These are phyloP conservation scores for Kazachstania sp. DNA, from an alignment of 1,139 yeast genomes.

Conservation along the genomic window DNA sequence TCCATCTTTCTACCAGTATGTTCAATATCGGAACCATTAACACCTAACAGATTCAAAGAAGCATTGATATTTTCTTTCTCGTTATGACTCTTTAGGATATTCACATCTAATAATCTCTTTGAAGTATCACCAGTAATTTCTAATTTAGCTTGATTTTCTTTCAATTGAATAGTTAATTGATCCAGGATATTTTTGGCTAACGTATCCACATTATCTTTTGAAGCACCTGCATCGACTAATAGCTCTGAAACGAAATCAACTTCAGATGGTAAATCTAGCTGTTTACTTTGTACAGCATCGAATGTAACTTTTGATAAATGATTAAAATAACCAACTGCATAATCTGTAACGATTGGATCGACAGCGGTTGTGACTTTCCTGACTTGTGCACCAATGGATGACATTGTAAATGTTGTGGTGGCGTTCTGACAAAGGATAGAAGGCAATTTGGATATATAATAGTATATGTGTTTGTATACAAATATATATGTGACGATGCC, in stretches of 20 bases:
- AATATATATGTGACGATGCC: too few species aligned
- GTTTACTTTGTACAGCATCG: slow-evolving; percentile 74
- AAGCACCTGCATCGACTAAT: slow-evolving; percentile 75
- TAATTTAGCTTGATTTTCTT: slow-evolving; percentile 62
- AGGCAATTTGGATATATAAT: too few species aligned
- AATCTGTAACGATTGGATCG: slow-evolving; percentile 85
- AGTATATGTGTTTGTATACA: too few species aligned
- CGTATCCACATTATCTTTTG: slow-evolving; percentile 42
- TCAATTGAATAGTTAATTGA: slow-evolving; percentile 47
- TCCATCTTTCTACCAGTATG: slow-evolving; percentile 89
- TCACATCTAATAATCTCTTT: slow-evolving; percentile 66
- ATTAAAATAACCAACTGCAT: slow-evolving; percentile 81
- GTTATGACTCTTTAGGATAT: slow-evolving; percentile 53
- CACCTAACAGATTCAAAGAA: slow-evolving; percentile 63
- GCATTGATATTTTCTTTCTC: slow-evolving; percentile 60
- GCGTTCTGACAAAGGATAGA: not conserved
- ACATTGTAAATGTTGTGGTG: slow-evolving; percentile 5
- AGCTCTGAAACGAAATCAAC: slow-evolving; percentile 55
- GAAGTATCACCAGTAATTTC: slow-evolving; percentile 72
- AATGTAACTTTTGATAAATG: slow-evolving; percentile 67
- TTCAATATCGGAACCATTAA: slow-evolving; percentile 67
- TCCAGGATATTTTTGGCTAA: slow-evolving; percentile 41
- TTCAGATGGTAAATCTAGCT: slow-evolving; percentile 57
- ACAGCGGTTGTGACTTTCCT: slow-evolving; percentile 82
- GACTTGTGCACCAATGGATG: slow-evolving; percentile 44